A percentile compares a stretch with the other conserved stretches of the same genome.
phyloP scores from a whole-genome alignment of 2,329 filamentous ascomycete genomes.

The Aaosphaeria pasadenensis region DNA sequence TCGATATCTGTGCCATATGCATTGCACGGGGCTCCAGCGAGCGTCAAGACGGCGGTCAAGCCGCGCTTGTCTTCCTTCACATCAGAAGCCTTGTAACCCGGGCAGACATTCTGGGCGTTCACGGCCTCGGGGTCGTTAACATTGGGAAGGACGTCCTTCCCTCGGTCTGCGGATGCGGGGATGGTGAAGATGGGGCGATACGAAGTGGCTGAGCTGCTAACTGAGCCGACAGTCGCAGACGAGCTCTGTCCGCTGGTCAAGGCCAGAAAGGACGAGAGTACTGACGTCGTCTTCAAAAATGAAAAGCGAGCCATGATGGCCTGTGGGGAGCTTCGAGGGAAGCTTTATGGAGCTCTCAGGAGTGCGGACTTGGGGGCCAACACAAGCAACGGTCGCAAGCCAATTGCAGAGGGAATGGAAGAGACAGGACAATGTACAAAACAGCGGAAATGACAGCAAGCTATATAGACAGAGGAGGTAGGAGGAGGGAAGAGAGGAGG shows the following conservation, averaged over 20 bases:
- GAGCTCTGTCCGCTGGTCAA: background rate
- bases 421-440: too few species aligned
- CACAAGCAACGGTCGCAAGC: too few species aligned
- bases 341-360: too few species aligned
- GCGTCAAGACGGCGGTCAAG: constrained; percentile 50
- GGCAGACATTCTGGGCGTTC: constrained; percentile 62
- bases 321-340: too few species aligned
- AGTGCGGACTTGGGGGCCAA: too few species aligned
- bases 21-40: constrained; percentile 62
- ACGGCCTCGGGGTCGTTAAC: constrained; percentile 62
- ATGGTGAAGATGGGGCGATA: constrained; percentile 36
- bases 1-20: constrained; percentile 74
- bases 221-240: background rate
- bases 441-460: too few species aligned
- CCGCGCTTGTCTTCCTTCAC: constrained; percentile 47
- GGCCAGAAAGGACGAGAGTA: background rate
- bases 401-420: too few species aligned
- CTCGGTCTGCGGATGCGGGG: constrained; percentile 32
- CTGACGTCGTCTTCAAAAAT: background rate
- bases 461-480: too few species aligned
- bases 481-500: too few species aligned
- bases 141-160: constrained; percentile 53
- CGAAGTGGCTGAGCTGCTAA: constrained; percentile 13
- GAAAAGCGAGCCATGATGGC: background rate
- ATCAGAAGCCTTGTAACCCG: constrained; percentile 56